Evolutionary conservation across 2,329 filamentous ascomycete species (phyloP).

Genomic region (Aspergillus cejpii): DNA sequence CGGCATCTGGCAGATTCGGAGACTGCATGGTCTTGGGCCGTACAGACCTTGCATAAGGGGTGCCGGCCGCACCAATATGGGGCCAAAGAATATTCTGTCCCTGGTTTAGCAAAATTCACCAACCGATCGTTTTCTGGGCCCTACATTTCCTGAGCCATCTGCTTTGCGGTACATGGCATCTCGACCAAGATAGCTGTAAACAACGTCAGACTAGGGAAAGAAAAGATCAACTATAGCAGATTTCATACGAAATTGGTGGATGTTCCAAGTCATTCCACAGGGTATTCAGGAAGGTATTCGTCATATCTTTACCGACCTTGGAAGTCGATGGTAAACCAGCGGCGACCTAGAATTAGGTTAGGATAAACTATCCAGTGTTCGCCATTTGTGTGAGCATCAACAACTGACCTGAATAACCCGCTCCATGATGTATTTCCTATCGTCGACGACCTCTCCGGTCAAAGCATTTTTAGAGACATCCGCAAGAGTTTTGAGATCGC

Average conservation of each 20-base stretch:
- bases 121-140: neutral
- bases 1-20: conserved; percentile 57
- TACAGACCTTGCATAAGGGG: conserved; percentile 64
- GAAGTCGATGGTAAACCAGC: conserved; percentile 35
- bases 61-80: conserved; percentile 57
- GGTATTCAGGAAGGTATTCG: conserved; percentile 47
- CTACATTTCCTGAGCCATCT: conserved; percentile 40
- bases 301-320: conserved; percentile 35
- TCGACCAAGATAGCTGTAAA: conserved; percentile 33
- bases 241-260: conserved; percentile 46
- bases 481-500: conserved; percentile 39
- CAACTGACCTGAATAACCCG: conserved; percentile 44
- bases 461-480: conserved; percentile 38
- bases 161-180: conserved; percentile 31
- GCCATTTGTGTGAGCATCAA: neutral
- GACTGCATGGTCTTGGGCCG: conserved; percentile 51
- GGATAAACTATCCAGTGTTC: neutral
- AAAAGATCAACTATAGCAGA: conserved; percentile 20
- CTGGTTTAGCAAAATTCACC: conserved; percentile 35
- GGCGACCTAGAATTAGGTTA: conserved; percentile 26
- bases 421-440: conserved; percentile 58
- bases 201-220: conserved; percentile 6
- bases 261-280: conserved; percentile 53
- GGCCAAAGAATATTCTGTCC: conserved; percentile 56
- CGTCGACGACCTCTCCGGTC: conserved; percentile 52